These are phyloP conservation scores for Lachnellula suecica DNA, from an alignment of 2,329 filamentous ascomycete species.

Conservation along the genomic window DNA sequence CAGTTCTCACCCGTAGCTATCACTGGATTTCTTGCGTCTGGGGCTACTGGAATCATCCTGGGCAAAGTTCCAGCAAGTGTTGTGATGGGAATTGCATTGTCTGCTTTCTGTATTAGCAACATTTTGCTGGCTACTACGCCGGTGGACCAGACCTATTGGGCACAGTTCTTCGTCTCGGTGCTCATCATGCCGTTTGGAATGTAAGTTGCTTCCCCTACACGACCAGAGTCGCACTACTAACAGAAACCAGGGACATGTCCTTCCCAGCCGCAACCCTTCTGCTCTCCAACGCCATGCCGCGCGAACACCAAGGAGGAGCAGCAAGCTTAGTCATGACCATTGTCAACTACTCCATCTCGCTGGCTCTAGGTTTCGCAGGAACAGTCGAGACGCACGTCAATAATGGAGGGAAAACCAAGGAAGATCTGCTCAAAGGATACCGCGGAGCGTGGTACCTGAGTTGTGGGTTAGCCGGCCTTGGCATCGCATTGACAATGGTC, in stretches of 20 bases:
- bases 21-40: conserved; percentile 33
- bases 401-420: conserved; percentile 6
- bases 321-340: conserved; percentile 61
- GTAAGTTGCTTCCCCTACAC: conserved; percentile 22
- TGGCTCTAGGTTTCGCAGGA: conserved; percentile 65
- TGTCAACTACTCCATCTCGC: conserved; percentile 67
- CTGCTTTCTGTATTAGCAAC: conserved; percentile 41
- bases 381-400: conserved; percentile 52
- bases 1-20: conserved; percentile 29
- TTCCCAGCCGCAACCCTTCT: conserved; percentile 63
- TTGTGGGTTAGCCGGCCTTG: conserved; percentile 8
- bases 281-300: conserved; percentile 50
- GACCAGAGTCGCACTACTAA: background rate
- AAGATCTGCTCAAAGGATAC: conserved; percentile 15
- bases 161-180: conserved; percentile 56
- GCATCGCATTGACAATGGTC: background rate
- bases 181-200: conserved; percentile 61
- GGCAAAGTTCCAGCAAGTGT: conserved; percentile 30
- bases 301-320: conserved; percentile 49
- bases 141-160: conserved; percentile 60
- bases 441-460: conserved; percentile 18
- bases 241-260: conserved; percentile 50
- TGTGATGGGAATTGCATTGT: conserved; percentile 36
- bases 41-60: conserved; percentile 36
- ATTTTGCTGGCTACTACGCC: conserved; percentile 46